phyloP scores from a whole-genome alignment of 1,139 yeast species.

The Lodderomyces jiufengensis region DNA sequence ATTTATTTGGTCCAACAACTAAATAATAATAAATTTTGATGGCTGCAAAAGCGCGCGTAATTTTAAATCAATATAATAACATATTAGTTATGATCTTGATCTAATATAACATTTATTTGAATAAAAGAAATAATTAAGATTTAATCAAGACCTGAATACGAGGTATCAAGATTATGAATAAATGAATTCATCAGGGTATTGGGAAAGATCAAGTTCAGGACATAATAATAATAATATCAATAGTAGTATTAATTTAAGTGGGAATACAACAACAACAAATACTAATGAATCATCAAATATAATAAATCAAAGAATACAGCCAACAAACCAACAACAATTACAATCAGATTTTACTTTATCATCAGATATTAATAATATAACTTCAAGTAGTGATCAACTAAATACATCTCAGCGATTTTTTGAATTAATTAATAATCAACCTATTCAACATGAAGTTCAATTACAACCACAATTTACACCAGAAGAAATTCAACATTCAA shows the following conservation, averaged over 20 bases:
- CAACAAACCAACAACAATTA: slow-evolving; percentile 1
- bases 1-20: no score
- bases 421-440: slow-evolving; percentile 1
- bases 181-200: slow-evolving; percentile 29
- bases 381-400: neutral
- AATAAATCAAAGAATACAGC: neutral
- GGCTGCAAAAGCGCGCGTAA: no score
- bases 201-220: slow-evolving; percentile 22
- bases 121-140: no score
- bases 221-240: slow-evolving; percentile 5
- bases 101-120: no score
- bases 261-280: neutral
- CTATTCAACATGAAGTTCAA: slow-evolving; percentile 28
- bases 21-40: no score
- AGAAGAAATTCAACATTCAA: slow-evolving; percentile 34
- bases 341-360: neutral
- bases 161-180: no score
- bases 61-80: no score
- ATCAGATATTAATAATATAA: neutral
- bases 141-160: no score
- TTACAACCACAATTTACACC: slow-evolving; percentile 33
- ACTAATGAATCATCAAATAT: neutral
- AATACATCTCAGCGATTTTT: neutral
- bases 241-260: neutral
- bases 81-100: no score